Evolutionary conservation across 73 alveolate genomes (phyloP).

Genomic region (Vitrella brassicaformis): DNA sequence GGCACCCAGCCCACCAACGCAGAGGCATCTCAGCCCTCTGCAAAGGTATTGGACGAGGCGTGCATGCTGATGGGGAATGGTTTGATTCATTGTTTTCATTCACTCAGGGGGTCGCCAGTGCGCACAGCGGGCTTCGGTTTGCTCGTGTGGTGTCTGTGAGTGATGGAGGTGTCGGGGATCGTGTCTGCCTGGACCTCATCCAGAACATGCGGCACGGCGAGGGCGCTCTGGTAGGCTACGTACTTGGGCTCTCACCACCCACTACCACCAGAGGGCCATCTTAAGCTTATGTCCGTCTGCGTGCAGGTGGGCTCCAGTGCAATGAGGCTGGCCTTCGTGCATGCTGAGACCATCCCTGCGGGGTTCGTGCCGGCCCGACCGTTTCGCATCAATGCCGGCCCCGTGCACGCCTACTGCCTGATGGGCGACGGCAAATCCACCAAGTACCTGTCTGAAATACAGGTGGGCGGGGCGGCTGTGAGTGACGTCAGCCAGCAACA

Average conservation of each 20-base stretch:
- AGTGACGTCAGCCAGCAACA: background rate
- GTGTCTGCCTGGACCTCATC: constrained; percentile 6
- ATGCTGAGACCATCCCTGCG: constrained; percentile 1
- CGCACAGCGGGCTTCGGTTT: no score
- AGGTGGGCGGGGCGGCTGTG: constrained; percentile 1
- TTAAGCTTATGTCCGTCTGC: no score
- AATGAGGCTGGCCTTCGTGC: background rate
- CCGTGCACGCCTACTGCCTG: constrained; percentile 3
- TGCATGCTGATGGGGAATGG: no score
- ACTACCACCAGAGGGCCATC: no score
- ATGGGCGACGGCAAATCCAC: constrained; percentile 3
- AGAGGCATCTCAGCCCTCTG: no score
- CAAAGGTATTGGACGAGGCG: no score
- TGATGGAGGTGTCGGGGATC: constrained; percentile 7
- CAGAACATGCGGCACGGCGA: background rate
- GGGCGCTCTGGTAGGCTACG: background rate
- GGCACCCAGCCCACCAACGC: no score
- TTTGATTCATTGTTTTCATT: no score
- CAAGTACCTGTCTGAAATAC: constrained; percentile 3
- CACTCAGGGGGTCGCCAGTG: no score
- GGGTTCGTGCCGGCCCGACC: constrained; percentile 3
- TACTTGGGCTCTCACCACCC: no score
- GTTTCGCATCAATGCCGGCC: constrained; percentile 4
- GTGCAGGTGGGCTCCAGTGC: background rate
- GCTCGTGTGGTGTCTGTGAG: background rate